Conservation (phyloP, 495 filamentous ascomycete species). For the Neurospora discreta region DNA sequence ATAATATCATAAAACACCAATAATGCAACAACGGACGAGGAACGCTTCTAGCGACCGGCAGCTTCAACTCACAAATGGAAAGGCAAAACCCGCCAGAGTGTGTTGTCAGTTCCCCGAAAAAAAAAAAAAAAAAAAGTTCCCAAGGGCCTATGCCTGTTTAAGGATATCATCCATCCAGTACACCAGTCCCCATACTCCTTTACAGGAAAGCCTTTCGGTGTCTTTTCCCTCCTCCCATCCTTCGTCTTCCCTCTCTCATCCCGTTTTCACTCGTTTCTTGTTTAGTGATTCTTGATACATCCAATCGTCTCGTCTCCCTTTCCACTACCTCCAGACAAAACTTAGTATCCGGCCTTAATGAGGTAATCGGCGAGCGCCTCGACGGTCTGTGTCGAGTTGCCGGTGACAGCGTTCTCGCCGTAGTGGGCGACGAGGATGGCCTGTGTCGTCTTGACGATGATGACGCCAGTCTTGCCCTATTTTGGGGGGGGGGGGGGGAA, state of each 20-base stretch:
- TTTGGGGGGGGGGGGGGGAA: neutral
- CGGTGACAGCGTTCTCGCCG: slow-evolving; percentile 54
- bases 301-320: neutral
- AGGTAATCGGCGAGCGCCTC: slow-evolving; percentile 69
- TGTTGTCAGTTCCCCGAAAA: neutral
- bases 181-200: neutral
- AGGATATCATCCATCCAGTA: neutral
- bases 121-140: neutral
- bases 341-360: slow-evolving; percentile 56
- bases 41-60: neutral
- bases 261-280: neutral
- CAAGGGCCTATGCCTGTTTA: neutral
- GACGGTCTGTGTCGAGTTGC: slow-evolving; percentile 51
- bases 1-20: neutral
- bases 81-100: neutral
- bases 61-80: neutral
- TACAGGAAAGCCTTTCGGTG: neutral
- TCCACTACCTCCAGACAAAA: neutral
- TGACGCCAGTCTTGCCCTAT: slow-evolving; percentile 72
- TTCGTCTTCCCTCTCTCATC: neutral
- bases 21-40: neutral
- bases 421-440: slow-evolving; percentile 82
- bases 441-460: slow-evolving; percentile 71
- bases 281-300: neutral
- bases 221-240: neutral